Evolutionary conservation across 495 filamentous ascomycete species (phyloP).

Genomic region (Emericellopsis terricola): DNA sequence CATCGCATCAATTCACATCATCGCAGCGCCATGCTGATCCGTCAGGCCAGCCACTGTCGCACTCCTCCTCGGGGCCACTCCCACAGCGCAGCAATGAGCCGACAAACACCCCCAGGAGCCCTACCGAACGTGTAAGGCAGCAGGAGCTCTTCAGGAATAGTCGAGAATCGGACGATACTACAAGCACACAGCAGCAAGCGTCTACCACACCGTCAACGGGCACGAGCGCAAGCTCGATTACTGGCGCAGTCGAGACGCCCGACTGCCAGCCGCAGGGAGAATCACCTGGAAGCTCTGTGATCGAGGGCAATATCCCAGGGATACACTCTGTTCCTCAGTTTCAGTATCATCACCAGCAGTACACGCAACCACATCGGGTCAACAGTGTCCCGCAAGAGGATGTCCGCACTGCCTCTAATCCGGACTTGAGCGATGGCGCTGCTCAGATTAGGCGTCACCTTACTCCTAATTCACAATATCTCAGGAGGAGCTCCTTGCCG

Average conservation of each 20-base stretch:
- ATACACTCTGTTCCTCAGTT: slow-evolving; percentile 29
- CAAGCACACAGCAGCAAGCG: slow-evolving; percentile 22
- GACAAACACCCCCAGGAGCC: too few species aligned
- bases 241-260: slow-evolving; percentile 22
- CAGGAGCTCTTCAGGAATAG: slow-evolving; percentile 23
- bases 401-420: slow-evolving; percentile 22
- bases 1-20: too few species aligned
- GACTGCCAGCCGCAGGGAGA: slow-evolving; percentile 15
- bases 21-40: too few species aligned
- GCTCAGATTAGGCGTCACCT: slow-evolving; percentile 36
- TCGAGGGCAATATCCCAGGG: slow-evolving; percentile 15
- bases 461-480: slow-evolving; percentile 30
- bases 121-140: slow-evolving; percentile 6
- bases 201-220: slow-evolving; percentile 26
- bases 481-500: slow-evolving; percentile 33
- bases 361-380: slow-evolving; percentile 14
- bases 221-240: slow-evolving; percentile 31
- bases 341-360: slow-evolving; percentile 34
- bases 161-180: slow-evolving; percentile 24
- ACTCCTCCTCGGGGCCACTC: too few species aligned
- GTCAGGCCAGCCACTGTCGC: too few species aligned
- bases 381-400: slow-evolving; percentile 18
- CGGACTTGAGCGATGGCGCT: slow-evolving; percentile 22
- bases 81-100: too few species aligned
- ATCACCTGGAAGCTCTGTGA: slow-evolving; percentile 20